Conservation (phyloP, 495 filamentous ascomycete genomes). For the Penicillium antarcticum region DNA sequence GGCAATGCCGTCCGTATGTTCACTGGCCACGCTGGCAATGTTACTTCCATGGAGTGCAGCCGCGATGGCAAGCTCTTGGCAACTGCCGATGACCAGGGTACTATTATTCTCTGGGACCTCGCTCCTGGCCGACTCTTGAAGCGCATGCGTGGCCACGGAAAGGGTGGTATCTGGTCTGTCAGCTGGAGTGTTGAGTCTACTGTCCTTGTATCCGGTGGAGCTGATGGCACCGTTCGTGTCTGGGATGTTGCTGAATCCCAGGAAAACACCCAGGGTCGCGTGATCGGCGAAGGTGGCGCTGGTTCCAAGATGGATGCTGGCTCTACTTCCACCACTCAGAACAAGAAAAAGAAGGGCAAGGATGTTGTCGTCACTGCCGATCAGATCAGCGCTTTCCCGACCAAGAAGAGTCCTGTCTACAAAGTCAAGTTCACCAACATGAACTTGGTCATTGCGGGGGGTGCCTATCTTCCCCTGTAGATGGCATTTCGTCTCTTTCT, state of each 20-base stretch:
- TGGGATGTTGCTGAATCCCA: slow-evolving; percentile 82
- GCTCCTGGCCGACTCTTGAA: slow-evolving; percentile 78
- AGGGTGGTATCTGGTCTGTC: slow-evolving; percentile 89
- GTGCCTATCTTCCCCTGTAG: slow-evolving; percentile 69
- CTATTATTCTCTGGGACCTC: slow-evolving; percentile 91
- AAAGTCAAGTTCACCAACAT: slow-evolving; percentile 91
- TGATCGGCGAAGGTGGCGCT: slow-evolving; percentile 52
- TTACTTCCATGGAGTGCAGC: slow-evolving; percentile 78
- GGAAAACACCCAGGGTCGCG: slow-evolving; percentile 53
- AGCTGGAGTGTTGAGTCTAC: slow-evolving; percentile 87
- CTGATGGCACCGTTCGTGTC: slow-evolving; percentile 87
- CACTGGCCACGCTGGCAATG: slow-evolving; percentile 80
- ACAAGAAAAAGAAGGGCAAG: slow-evolving; percentile 72
- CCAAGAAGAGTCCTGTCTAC: slow-evolving; percentile 92
- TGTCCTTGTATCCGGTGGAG: slow-evolving; percentile 81
- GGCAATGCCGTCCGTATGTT: slow-evolving; percentile 88
- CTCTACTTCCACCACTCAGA: slow-evolving; percentile 35
- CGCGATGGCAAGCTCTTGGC: slow-evolving; percentile 85
- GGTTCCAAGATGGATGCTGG: slow-evolving; percentile 51
- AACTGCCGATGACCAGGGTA: slow-evolving; percentile 78
- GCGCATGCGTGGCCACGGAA: slow-evolving; percentile 88
- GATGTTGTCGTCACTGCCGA: slow-evolving; percentile 87
- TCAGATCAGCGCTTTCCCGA: slow-evolving; percentile 88
- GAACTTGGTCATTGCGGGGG: slow-evolving; percentile 86
- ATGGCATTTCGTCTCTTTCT: neutral